Conservation (phyloP, 306 rosid species). For the Begonia masoniana region DNA sequence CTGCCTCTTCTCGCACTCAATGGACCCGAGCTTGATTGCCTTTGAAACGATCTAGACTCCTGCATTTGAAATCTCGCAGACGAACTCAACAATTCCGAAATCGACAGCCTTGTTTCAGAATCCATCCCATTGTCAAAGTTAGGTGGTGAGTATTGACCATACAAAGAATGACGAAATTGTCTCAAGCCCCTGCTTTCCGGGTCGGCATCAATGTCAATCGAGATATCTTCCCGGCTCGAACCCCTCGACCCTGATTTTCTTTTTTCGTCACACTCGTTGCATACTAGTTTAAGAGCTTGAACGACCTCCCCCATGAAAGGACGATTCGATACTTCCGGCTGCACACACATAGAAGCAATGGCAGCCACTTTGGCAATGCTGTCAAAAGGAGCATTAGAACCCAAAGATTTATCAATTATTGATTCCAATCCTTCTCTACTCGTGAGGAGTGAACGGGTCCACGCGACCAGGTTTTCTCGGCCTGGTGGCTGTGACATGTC, state of each 20-base stretch:
- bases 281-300: constrained; percentile 77
- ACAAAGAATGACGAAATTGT: constrained; percentile 34
- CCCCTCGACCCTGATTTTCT: constrained; percentile 36
- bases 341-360: constrained; percentile 89
- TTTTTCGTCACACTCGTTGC: constrained; percentile 50
- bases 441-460: constrained; percentile 75
- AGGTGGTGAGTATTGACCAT: constrained; percentile 30
- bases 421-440: constrained; percentile 46
- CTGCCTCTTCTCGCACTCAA: constrained; percentile 38
- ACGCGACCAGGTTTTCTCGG: constrained; percentile 72
- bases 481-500: constrained; percentile 91
- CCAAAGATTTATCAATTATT: constrained; percentile 41
- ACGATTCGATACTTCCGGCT: constrained; percentile 73
- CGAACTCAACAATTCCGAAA: constrained; percentile 36
- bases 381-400: constrained; percentile 38
- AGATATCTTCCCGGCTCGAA: constrained; percentile 36
- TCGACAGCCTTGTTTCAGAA: constrained; percentile 35
- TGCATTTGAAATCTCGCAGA: constrained; percentile 22
- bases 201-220: constrained; percentile 24
- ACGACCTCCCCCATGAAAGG: constrained; percentile 95
- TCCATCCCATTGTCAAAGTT: constrained; percentile 29
- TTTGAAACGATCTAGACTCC: constrained; percentile 40
- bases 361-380: constrained; percentile 83
- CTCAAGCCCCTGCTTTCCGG: constrained; percentile 20
- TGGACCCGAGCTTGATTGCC: constrained; percentile 64